phyloP scores from a whole-genome alignment of 2,329 filamentous ascomycete genomes.

The Magnaporthales sp. region DNA sequence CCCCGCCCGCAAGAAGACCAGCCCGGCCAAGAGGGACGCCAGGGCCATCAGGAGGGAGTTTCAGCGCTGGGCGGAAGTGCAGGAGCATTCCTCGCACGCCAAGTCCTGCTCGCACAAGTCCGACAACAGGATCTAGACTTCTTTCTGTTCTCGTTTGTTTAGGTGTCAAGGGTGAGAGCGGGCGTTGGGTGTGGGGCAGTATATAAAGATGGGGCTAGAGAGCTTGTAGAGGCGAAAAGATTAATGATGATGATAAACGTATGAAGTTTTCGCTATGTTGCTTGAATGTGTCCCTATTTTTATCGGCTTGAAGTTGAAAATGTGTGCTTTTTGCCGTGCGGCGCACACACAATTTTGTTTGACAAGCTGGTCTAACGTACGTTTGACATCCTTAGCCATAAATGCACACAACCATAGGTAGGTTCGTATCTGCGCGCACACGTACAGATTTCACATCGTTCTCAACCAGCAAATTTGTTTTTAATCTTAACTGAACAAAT shows the following conservation, averaged over 20 bases:
- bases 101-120: background rate
- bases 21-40: background rate
- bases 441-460: no score
- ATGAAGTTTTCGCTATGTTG: background rate
- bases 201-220: background rate
- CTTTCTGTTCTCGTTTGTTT: background rate
- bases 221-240: background rate
- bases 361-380: no score
- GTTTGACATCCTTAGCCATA: no score
- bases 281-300: no score
- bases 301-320: no score
- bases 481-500: no score
- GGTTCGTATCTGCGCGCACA: no score
- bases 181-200: background rate
- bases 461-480: no score
- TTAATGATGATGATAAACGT: background rate
- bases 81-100: constrained; percentile 1
- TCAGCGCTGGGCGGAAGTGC: background rate
- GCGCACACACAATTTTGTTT: no score
- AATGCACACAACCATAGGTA: no score
- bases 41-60: background rate
- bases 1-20: constrained; percentile 16
- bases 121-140: background rate
- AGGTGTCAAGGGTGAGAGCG: background rate
- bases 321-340: no score